These are phyloP conservation scores for Ilyonectria sp. DNA, from an alignment of 2,329 filamentous ascomycete species.

Conservation along the genomic window DNA sequence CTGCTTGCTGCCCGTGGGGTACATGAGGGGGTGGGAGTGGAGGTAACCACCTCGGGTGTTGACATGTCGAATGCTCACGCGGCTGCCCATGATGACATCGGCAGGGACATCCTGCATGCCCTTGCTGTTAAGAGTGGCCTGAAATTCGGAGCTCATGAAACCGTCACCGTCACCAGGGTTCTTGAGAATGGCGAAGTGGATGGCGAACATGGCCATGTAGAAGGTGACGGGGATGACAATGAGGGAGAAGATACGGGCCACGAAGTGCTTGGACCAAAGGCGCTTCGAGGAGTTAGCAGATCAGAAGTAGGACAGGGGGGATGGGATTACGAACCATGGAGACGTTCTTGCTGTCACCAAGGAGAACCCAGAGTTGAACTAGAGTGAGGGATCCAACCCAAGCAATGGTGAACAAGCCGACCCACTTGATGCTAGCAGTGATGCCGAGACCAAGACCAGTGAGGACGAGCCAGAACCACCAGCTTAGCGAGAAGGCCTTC, in stretches of 20 bases:
- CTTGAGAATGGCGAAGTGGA: slow-evolving; percentile 92
- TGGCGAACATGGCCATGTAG: slow-evolving; percentile 97
- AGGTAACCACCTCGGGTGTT: slow-evolving; percentile 99
- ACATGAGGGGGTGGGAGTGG: slow-evolving; percentile 98
- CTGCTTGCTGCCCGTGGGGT: slow-evolving; percentile 96
- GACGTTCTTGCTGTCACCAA: slow-evolving; percentile 90
- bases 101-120: slow-evolving; percentile 95
- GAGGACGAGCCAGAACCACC: slow-evolving; percentile 98
- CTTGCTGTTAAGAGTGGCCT: slow-evolving; percentile 96
- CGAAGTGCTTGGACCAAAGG: slow-evolving; percentile 93
- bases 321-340: slow-evolving; percentile 71
- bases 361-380: slow-evolving; percentile 93
- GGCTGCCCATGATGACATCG: slow-evolving; percentile 91
- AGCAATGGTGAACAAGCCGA: slow-evolving; percentile 97
- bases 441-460: slow-evolving; percentile 91
- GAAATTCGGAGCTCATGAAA: slow-evolving; percentile 99
- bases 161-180: slow-evolving; percentile 98
- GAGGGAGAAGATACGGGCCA: slow-evolving; percentile 91
- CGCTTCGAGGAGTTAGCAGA: slow-evolving; percentile 62
- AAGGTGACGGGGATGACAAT: slow-evolving; percentile 91
- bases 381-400: slow-evolving; percentile 95
- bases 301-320: background rate
- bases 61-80: slow-evolving; percentile 89
- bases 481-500: slow-evolving; percentile 88
- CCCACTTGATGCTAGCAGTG: slow-evolving; percentile 98